Base-by-base conservation (phyloP, 2,329 filamentous ascomycete species). In the Myriosclerotinia scirpicola region DNA sequence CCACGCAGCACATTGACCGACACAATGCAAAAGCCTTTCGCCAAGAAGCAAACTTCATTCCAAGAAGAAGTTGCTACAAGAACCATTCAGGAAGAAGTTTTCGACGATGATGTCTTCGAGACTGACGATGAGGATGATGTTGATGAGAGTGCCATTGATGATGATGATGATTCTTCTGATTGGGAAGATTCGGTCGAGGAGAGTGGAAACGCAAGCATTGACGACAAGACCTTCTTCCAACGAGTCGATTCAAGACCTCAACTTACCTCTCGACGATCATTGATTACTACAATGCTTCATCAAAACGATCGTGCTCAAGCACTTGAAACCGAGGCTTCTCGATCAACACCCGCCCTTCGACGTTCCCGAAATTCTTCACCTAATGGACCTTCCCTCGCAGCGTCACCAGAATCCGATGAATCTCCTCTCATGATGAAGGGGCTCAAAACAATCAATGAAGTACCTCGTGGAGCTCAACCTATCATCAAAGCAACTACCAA, bases 171-270 rank as follows among this genome's bases (percentile, higher is more conserved):
- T 67, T 80, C 82, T 22, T 80, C 78, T 3, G 83, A 85, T 66
- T 86, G 84, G 83, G 84, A 84, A 72, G 83, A 86, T 71, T 92
- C 89, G 0, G 86, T 91, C 30, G 90, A 91, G 69, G 91, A 96
- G 72, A 95, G 90, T 76, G 90, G 89, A 67, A 90, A 91, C 72
- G 91, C 91, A 1, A 96, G 91, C 76, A 84, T 93, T 62, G 91
- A 95, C 69, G 90, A 95, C 68, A 88, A 87, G 74, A 85, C 87
- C 26, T 83, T 92, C 73, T 99, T 99, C 84, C 88, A 93, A 78
- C 90, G 95, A 11, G 93, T 98, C 59, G 92, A 97, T 77, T 97
- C 93, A 52, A 88, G 88, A 77, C 87, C 89, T 9, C 92, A 97
- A 75, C 83, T 98, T 36, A 89, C 90, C 2, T 96, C 94, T 1